A percentile compares a stretch with the other conserved stretches of the same genome.
Conservation (phyloP, 2,329 filamentous ascomycete genomes). For the Colletotrichum aenigma region DNA sequence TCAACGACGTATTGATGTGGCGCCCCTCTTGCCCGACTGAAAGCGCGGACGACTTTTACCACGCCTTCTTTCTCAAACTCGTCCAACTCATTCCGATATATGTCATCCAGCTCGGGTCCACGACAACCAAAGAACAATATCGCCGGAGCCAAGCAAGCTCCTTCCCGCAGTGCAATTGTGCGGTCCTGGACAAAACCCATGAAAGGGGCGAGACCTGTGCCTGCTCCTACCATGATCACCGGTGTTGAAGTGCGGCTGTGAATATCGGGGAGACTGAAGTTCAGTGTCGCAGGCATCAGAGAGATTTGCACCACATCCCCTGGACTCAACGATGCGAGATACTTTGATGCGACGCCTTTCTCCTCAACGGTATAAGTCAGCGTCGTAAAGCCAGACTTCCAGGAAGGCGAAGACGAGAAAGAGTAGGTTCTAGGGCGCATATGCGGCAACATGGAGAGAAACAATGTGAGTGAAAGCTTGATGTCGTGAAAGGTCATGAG, state of each 20-base stretch:
- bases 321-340: conserved; percentile 46
- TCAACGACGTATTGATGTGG: conserved; percentile 20
- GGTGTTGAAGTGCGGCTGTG: conserved; percentile 47
- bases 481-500: background rate
- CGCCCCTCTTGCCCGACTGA: conserved; percentile 45
- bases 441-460: background rate
- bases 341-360: conserved; percentile 58
- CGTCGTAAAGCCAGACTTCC: conserved; percentile 59
- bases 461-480: background rate
- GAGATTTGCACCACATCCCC: conserved; percentile 43
- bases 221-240: conserved; percentile 55
- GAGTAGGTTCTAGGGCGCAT: conserved; percentile 39
- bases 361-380: conserved; percentile 74
- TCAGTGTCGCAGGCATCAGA: conserved; percentile 34
- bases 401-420: conserved; percentile 76
- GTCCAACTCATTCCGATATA: conserved; percentile 64
- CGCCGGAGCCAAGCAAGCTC: conserved; percentile 58
- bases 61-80: conserved; percentile 65
- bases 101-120: conserved; percentile 55
- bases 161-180: conserved; percentile 30
- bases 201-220: conserved; percentile 66
- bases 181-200: conserved; percentile 68
- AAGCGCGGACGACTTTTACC: conserved; percentile 65
- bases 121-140: conserved; percentile 72
- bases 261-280: conserved; percentile 47